Evolutionary conservation across 768 basidiomycete species (phyloP), one percentile per base, ranked within the genome.

Genomic region (Candolleomyces eurysporus): DNA sequence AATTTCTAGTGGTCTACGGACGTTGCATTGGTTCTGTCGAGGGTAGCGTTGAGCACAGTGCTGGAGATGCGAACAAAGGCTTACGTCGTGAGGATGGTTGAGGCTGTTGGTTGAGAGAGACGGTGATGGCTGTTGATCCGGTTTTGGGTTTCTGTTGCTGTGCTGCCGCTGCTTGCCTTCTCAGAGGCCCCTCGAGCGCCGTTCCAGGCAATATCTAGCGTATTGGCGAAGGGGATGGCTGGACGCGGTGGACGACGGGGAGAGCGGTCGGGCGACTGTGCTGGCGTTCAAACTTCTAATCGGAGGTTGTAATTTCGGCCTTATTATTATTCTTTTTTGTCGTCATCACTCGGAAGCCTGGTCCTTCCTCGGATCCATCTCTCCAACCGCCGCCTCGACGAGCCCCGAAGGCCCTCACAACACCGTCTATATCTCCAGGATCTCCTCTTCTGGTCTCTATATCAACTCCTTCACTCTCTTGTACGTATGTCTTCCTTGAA

Each of bases 81-180:
- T 53, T 53, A 53, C 52, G 52, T 53, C 52, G 52, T 16, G 16
- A 17, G 36, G 36, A 30, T 7, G 19, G 19, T 14, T 30, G 16
- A 53, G 36, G 26, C 30, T 32, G 17, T 30, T 53, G 52, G 52
- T 53, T 39, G 52, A 36, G 31, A n/a, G n/a, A 32, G n/a, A 53
- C 52, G 30, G 30, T 53, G 52, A 53, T 53, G 49, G 52, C 36
- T 32, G 52, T 8, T 53, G 52, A 53, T 53, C 52, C 52, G 52
- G 52, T 32, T 39, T 30, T 32, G 17, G 52, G 52, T 32, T 39
- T 30, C n/a, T 11, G 52, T 53, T 53, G 52, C 14, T 31, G 52
- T 53, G 14, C 31, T 53, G 14, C 31, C 52, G 32, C 52, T 32
- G n/a, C 8, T 30, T 30, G 19, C 30, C n/a, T 53, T 17, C 19